Percentiles rank a stretch among this genome's conserved stretches.
Evolutionary conservation across 768 basidiomycete genomes (phyloP).

Genomic region (Lentinula raphanica): DNA sequence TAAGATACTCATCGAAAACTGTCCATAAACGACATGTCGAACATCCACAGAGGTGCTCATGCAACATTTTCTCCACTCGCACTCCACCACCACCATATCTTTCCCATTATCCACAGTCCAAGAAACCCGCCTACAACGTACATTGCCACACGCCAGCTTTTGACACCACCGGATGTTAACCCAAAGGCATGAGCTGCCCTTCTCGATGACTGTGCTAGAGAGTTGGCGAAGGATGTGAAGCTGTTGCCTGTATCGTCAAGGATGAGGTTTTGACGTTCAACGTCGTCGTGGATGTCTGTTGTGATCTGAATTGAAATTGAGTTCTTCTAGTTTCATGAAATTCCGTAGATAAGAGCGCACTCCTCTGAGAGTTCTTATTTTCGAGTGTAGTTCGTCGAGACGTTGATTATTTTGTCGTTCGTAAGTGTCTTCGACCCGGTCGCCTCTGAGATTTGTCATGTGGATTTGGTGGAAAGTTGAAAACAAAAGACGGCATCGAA

Average conservation of each 20-base stretch:
- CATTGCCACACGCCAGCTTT: constrained; percentile 63
- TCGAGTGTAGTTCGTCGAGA: constrained; percentile 79
- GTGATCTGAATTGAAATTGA: constrained; percentile 52
- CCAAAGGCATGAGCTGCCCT: constrained; percentile 74
- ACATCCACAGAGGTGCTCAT: too few relatives aligned
- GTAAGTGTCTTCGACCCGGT: constrained; percentile 62
- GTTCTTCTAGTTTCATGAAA: not conserved
- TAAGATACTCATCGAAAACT: not conserved
- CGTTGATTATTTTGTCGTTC: constrained; percentile 83
- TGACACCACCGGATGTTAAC: constrained; percentile 57
- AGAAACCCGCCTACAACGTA: constrained; percentile 54
- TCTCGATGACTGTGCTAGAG: constrained; percentile 61
- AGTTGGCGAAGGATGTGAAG: constrained; percentile 59
- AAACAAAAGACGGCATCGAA: too few relatives aligned
- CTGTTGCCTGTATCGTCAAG: constrained; percentile 69
- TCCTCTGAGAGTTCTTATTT: constrained; percentile 76
- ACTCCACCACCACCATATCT: constrained; percentile 47
- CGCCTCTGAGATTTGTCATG: not conserved
- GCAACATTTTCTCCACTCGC: not conserved
- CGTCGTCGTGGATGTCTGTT: constrained; percentile 80
- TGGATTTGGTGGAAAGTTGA: not conserved
- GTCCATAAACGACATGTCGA: not conserved
- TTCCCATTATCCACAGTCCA: constrained; percentile 50
- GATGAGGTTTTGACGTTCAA: constrained; percentile 74
- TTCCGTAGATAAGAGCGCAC: constrained; percentile 33